Conservation (phyloP, 768 basidiomycete genomes). For the Lactarius trivialis region DNA sequence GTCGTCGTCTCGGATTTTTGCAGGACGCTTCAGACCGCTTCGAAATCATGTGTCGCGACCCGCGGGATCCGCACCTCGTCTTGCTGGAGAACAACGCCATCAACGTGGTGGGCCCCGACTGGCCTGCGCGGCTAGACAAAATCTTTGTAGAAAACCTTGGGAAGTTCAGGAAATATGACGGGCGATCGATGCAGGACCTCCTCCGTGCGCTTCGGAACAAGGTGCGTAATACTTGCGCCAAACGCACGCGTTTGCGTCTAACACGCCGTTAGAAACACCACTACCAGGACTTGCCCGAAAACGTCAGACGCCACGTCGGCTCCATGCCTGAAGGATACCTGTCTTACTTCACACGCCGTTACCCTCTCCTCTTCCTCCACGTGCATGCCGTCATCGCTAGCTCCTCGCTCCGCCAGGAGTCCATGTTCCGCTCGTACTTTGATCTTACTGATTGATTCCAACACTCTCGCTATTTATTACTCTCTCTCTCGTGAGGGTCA, state of each 20-base stretch:
- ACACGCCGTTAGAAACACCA: slow-evolving; percentile 73
- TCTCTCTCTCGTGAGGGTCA: not conserved
- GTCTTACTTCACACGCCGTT: slow-evolving; percentile 89
- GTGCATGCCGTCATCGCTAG: slow-evolving; percentile 77
- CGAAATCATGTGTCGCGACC: slow-evolving; percentile 95
- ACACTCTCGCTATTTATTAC: not conserved
- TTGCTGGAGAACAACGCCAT: slow-evolving; percentile 65
- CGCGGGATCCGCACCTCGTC: slow-evolving; percentile 69
- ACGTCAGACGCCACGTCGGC: slow-evolving; percentile 82
- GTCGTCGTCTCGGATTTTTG: slow-evolving; percentile 81
- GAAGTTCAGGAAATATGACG: slow-evolving; percentile 97
- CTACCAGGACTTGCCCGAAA: slow-evolving; percentile 93
- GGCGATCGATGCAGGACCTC: slow-evolving; percentile 83
- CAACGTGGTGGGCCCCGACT: slow-evolving; percentile 81
- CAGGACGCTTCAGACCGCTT: slow-evolving; percentile 97
- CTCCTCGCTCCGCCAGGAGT: slow-evolving; percentile 69
- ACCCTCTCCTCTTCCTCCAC: slow-evolving; percentile 85
- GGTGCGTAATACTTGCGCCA: slow-evolving; percentile 39
- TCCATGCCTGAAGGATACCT: slow-evolving; percentile 91
- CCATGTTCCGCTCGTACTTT: slow-evolving; percentile 90
- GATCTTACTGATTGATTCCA: slow-evolving; percentile 46
- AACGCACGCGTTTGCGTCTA: not conserved
- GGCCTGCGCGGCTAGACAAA: slow-evolving; percentile 82
- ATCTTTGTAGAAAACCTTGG: slow-evolving; percentile 90
- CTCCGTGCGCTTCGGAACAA: slow-evolving; percentile 92